These are phyloP conservation scores for Incumbomyces lentus DNA, from an alignment of 2,329 filamentous ascomycete genomes.

Conservation along the genomic window DNA sequence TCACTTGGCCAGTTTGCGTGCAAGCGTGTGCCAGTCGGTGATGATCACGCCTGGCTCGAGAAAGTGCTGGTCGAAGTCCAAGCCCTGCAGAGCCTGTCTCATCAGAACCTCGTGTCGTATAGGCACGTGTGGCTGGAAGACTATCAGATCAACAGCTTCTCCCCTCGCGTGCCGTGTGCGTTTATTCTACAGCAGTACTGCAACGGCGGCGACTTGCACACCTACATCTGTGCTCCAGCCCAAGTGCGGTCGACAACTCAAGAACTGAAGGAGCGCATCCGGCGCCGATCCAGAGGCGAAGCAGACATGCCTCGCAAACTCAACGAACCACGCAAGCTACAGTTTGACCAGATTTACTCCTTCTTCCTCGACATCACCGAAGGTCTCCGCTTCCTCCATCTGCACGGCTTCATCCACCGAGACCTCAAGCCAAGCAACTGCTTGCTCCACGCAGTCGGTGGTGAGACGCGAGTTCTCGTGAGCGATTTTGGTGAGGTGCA, in stretches of 20 bases:
- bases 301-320: slow-evolving; percentile 50
- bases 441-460: slow-evolving; percentile 66
- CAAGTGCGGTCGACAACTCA: slow-evolving; percentile 60
- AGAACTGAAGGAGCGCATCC: slow-evolving; percentile 76
- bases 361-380: slow-evolving; percentile 94
- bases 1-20: slow-evolving; percentile 85
- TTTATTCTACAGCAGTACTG: slow-evolving; percentile 98
- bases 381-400: slow-evolving; percentile 79
- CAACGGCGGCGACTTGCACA: slow-evolving; percentile 81
- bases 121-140: slow-evolving; percentile 96
- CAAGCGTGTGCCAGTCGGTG: slow-evolving; percentile 89
- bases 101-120: slow-evolving; percentile 92
- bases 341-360: slow-evolving; percentile 89
- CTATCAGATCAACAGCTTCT: slow-evolving; percentile 70
- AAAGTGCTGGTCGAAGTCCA: slow-evolving; percentile 92
- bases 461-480: slow-evolving; percentile 68
- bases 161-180: slow-evolving; percentile 82
- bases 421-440: slow-evolving; percentile 97
- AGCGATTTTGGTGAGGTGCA: slow-evolving; percentile 98
- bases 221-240: slow-evolving; percentile 66
- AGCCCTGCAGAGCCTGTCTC: slow-evolving; percentile 78
- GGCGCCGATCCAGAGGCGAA: slow-evolving; percentile 70
- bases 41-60: slow-evolving; percentile 90
- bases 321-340: slow-evolving; percentile 44
- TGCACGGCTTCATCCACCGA: slow-evolving; percentile 86